phyloP scores from a whole-genome alignment of 2,329 filamentous ascomycete genomes.

The Ophiocordyceps robertsii region DNA sequence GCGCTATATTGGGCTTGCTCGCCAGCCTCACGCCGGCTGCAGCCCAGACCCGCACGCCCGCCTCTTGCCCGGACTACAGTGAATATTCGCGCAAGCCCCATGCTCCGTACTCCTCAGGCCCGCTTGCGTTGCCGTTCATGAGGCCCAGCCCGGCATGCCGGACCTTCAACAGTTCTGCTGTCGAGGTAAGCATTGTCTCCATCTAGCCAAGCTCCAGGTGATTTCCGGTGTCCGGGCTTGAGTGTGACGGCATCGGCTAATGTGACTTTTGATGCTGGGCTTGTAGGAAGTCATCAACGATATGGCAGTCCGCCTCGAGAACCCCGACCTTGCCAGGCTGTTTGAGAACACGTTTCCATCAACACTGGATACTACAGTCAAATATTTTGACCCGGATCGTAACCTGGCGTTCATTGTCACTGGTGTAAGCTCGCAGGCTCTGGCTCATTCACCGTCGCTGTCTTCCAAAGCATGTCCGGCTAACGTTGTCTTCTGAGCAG shows the following conservation, averaged over 20 bases:
- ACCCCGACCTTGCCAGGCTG: constrained; percentile 58
- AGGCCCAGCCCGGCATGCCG: constrained; percentile 12
- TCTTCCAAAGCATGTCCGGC: too few species aligned
- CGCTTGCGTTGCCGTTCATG: constrained; percentile 12
- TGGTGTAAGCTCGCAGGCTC: constrained; percentile 46
- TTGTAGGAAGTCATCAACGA: constrained; percentile 12
- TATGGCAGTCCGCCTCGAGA: constrained; percentile 25
- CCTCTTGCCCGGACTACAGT: constrained; percentile 9
- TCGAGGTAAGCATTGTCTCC: constrained; percentile 7
- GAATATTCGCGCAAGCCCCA: constrained; percentile 9
- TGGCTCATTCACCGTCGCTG: too few species aligned
- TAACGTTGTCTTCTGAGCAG: constrained; percentile 1
- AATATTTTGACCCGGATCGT: constrained; percentile 55
- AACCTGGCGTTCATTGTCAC: constrained; percentile 69
- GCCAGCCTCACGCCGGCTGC: not conserved
- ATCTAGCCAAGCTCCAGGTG: too few species aligned
- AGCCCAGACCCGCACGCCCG: constrained; percentile 5
- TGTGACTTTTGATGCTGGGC: constrained; percentile 4
- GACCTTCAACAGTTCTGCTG: constrained; percentile 14
- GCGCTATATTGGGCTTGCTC: not conserved
- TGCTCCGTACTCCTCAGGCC: constrained; percentile 9
- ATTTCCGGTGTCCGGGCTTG: not conserved
- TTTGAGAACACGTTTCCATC: constrained; percentile 80
- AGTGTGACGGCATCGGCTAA: not conserved
- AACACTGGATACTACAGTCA: constrained; percentile 68